These are phyloP conservation scores for Cyclotella choctawhatcheeana DNA, from an alignment of 108 stramenopile species.

Conservation along the genomic window DNA sequence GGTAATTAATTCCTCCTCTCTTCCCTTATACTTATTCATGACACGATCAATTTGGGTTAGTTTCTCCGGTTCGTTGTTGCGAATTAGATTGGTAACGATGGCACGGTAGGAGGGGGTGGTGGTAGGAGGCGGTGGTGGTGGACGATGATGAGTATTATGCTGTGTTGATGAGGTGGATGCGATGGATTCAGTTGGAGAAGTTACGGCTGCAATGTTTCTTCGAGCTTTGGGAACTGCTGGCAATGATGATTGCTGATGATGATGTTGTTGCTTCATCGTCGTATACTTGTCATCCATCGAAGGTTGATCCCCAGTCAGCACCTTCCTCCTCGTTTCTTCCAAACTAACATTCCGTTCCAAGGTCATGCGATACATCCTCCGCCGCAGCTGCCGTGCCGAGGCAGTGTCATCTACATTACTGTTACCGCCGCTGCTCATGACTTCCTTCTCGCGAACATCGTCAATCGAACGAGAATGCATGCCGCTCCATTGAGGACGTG, in stretches of 20 bases:
- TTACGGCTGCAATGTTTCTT: neutral
- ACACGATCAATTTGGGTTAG: slow-evolving; percentile 46
- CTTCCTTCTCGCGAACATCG: slow-evolving; percentile 12
- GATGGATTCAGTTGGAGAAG: neutral
- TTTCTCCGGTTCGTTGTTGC: slow-evolving; percentile 46
- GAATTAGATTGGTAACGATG: slow-evolving; percentile 33
- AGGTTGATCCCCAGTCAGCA: slow-evolving; percentile 23
- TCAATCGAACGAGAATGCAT: slow-evolving; percentile 52
- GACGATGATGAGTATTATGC: too few relatives aligned
- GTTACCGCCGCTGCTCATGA: slow-evolving; percentile 5
- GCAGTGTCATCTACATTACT: slow-evolving; percentile 49
- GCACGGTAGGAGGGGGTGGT: slow-evolving; percentile 35
- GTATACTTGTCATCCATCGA: neutral
- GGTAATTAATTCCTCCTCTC: slow-evolving; percentile 52
- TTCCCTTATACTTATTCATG: slow-evolving; percentile 49
- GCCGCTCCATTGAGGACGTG: neutral
- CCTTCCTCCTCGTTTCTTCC: slow-evolving; percentile 34
- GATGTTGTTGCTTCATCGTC: too few relatives aligned
- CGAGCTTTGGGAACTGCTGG: neutral
- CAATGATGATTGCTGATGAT: too few relatives aligned
- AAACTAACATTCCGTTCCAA: slow-evolving; percentile 28
- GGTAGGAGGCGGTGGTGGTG: slow-evolving; percentile 29
- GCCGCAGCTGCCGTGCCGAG: slow-evolving; percentile 40
- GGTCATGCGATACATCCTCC: slow-evolving; percentile 34
- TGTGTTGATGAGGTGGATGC: neutral